Evolutionary conservation across 2,329 filamentous ascomycete species (phyloP).

Genomic region (Aspergillus hiratsukae): DNA sequence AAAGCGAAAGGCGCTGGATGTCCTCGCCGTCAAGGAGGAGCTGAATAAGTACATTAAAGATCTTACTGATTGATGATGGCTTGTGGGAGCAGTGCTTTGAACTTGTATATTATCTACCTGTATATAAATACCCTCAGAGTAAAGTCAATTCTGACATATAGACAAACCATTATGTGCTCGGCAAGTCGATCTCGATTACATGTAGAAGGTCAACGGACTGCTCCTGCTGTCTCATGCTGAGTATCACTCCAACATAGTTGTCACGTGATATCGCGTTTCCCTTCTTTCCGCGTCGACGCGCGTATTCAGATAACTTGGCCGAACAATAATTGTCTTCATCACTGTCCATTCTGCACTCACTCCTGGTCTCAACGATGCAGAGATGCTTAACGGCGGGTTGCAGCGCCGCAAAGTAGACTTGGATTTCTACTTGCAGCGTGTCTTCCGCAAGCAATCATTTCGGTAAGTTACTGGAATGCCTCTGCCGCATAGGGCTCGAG

Average conservation of each 20-base stretch:
- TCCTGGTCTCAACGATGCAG: conserved; percentile 17
- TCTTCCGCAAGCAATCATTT: conserved; percentile 71
- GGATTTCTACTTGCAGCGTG: conserved; percentile 67
- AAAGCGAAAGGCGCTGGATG: conserved; percentile 33
- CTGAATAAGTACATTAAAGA: conserved; percentile 32
- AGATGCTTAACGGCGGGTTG: conserved; percentile 24
- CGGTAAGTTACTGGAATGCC: conserved; percentile 46
- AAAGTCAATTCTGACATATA: conserved; percentile 5
- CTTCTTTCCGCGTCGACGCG: conserved; percentile 1
- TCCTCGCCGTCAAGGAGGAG: conserved; percentile 34
- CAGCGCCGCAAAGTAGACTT: conserved; percentile 51
- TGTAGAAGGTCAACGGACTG: neutral
- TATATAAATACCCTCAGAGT: conserved; percentile 11
- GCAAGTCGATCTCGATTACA: neutral
- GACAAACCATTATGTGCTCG: neutral
- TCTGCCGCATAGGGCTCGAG: neutral
- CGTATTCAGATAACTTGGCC: neutral
- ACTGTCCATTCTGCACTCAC: neutral
- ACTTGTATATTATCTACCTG: conserved; percentile 28
- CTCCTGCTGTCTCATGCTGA: neutral
- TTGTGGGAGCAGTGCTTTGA: conserved; percentile 1
- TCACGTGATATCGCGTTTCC: conserved; percentile 26
- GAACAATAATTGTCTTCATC: neutral
- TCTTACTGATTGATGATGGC: neutral
- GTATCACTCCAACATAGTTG: neutral